Conservation (phyloP, 73 alveolate species). For the Tetrahymena thermophila region DNA sequence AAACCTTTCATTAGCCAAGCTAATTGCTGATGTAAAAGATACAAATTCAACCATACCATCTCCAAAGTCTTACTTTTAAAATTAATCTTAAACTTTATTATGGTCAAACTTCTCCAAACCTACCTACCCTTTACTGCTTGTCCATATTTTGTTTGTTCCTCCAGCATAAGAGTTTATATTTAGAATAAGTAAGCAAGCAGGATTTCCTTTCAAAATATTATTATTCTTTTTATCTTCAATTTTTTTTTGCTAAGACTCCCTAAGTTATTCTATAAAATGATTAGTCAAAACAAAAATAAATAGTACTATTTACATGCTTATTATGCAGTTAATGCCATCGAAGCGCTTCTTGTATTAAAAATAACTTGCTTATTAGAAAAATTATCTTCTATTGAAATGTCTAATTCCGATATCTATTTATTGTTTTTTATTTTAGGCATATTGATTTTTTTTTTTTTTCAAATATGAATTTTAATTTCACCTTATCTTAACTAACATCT, state of each 20-base stretch:
- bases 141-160: conserved; percentile 82
- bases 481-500: conserved; percentile 16
- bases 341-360: not conserved
- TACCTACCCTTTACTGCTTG: conserved; percentile 44
- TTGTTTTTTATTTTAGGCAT: not conserved
- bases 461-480: not conserved
- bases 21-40: conserved; percentile 35
- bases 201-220: conserved; percentile 65
- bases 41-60: conserved; percentile 71
- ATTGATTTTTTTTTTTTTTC: not conserved
- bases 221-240: not conserved
- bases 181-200: conserved; percentile 66
- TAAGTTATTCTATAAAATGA: not conserved
- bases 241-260: not conserved
- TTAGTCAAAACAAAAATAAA: not conserved
- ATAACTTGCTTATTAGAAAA: not conserved
- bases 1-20: conserved; percentile 42
- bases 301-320: not conserved
- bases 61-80: conserved; percentile 22
- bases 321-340: not conserved
- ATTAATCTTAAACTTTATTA: conserved; percentile 17
- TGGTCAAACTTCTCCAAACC: conserved; percentile 28
- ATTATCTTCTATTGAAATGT: conserved; percentile 3
- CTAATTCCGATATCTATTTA: conserved; percentile 15
- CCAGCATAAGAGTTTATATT: conserved; percentile 82